A percentile compares a stretch with the other conserved stretches of the same genome.
These are phyloP conservation scores for Fusarium sp. DNA, from an alignment of 2,329 filamentous ascomycete species.

Conservation along the genomic window DNA sequence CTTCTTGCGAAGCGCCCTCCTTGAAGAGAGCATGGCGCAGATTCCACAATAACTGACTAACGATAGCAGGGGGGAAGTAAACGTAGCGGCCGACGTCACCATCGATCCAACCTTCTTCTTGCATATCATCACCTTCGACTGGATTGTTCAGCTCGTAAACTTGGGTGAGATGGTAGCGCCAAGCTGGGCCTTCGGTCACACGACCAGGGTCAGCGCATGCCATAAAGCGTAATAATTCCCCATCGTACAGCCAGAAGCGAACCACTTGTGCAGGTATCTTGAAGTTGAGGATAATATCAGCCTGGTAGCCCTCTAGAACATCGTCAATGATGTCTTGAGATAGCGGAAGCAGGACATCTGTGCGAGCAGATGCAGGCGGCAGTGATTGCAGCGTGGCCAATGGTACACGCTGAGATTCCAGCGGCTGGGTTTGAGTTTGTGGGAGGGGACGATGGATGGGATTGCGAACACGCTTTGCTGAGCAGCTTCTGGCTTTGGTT, in stretches of 20 bases:
- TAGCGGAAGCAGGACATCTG: slow-evolving; percentile 67
- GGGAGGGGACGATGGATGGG: slow-evolving; percentile 45
- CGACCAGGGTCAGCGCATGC: slow-evolving; percentile 62
- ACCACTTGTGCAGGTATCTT: slow-evolving; percentile 65
- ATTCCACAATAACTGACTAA: slow-evolving; percentile 69
- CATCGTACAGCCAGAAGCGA: slow-evolving; percentile 73
- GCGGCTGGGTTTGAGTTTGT: slow-evolving; percentile 48
- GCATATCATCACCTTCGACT: slow-evolving; percentile 63
- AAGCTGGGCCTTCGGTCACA: slow-evolving; percentile 42
- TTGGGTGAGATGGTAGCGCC: slow-evolving; percentile 52
- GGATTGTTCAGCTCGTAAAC: slow-evolving; percentile 73
- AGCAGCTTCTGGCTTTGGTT: slow-evolving; percentile 14
- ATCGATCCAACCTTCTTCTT: slow-evolving; percentile 65
- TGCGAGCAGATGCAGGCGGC: slow-evolving; percentile 60
- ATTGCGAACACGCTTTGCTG: slow-evolving; percentile 42
- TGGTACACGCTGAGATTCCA: slow-evolving; percentile 63
- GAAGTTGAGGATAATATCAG: slow-evolving; percentile 68
- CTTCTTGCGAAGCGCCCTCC: slow-evolving; percentile 43
- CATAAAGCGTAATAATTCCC: slow-evolving; percentile 68
- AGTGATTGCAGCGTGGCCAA: slow-evolving; percentile 61
- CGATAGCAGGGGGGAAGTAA: slow-evolving; percentile 67
- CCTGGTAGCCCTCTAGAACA: slow-evolving; percentile 62
- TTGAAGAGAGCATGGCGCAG: slow-evolving; percentile 63
- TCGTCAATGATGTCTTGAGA: slow-evolving; percentile 59
- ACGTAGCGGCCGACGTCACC: slow-evolving; percentile 62